Conservation (phyloP, 78 protist genomes). For the Dictyostelium brefeldianum region DNA sequence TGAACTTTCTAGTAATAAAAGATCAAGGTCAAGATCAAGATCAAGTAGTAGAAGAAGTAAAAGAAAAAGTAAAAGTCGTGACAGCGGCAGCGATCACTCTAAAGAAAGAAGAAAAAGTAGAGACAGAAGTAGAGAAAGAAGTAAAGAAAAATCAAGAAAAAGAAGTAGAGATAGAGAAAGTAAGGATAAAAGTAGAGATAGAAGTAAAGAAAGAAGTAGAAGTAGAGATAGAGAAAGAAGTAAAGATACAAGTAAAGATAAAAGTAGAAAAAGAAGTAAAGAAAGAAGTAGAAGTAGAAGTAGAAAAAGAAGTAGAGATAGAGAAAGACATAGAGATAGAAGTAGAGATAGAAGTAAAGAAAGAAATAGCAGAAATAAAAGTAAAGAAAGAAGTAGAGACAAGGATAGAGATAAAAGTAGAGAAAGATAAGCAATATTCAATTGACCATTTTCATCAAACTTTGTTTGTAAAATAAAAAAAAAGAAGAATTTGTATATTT, state of each 20-base stretch:
- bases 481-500: too few species aligned
- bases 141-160: not conserved
- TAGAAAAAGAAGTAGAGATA: too few species aligned
- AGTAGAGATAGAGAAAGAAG: not conserved
- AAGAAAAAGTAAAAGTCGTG: not conserved
- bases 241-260: not conserved
- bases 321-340: too few species aligned
- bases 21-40: constrained; percentile 18
- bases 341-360: too few species aligned
- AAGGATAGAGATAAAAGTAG: too few species aligned
- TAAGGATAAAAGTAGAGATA: not conserved
- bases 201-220: not conserved
- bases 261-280: too few species aligned
- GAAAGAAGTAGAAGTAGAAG: too few species aligned
- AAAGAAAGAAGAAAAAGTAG: constrained; percentile 9
- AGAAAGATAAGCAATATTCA: too few species aligned
- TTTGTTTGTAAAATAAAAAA: too few species aligned
- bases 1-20: not conserved
- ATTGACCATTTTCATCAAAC: too few species aligned
- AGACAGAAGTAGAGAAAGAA: not conserved
- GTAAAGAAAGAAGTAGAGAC: too few species aligned
- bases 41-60: not conserved
- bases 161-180: not conserved
- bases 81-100: not conserved
- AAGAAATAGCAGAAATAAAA: too few species aligned